Percentiles rank a stretch among this genome's conserved stretches.
Evolutionary conservation across 2,329 filamentous ascomycete genomes (phyloP).

Genomic region (Coniochaeta sp.): DNA sequence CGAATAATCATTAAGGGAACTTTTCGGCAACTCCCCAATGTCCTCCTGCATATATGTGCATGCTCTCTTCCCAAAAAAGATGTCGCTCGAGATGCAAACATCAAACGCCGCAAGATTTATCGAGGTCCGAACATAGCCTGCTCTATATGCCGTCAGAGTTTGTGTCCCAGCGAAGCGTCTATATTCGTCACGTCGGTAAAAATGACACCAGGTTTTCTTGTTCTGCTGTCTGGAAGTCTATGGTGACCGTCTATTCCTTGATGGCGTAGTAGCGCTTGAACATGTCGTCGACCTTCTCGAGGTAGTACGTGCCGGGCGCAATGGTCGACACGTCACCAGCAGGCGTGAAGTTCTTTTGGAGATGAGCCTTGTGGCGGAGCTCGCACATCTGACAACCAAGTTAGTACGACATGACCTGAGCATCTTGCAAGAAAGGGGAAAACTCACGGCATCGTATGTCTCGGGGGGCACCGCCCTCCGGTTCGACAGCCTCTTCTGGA

Average conservation of each 20-base stretch:
- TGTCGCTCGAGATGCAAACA: not conserved
- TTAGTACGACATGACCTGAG: not conserved
- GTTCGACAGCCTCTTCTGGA: conserved; percentile 60
- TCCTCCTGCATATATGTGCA: too few relatives aligned
- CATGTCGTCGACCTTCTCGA: conserved; percentile 76
- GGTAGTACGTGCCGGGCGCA: conserved; percentile 64
- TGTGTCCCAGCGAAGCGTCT: not conserved
- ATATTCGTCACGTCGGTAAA: not conserved
- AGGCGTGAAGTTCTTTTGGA: conserved; percentile 72
- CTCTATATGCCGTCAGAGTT: not conserved
- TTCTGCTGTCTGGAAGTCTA: not conserved
- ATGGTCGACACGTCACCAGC: conserved; percentile 62
- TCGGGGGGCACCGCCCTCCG: conserved; percentile 61
- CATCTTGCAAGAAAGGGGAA: not conserved
- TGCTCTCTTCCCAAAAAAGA: not conserved
- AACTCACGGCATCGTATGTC: conserved; percentile 65
- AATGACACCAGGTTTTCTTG: not conserved
- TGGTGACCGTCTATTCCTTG: conserved; percentile 52
- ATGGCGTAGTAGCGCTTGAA: conserved; percentile 73
- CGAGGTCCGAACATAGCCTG: not conserved
- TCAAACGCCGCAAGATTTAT: not conserved
- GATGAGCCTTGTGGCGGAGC: conserved; percentile 74
- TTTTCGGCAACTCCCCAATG: not conserved
- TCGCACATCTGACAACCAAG: conserved; percentile 56
- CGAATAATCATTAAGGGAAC: not conserved